phyloP scores from a whole-genome alignment of 2,329 filamentous ascomycete species.

The Cladophialophora yegresii region DNA sequence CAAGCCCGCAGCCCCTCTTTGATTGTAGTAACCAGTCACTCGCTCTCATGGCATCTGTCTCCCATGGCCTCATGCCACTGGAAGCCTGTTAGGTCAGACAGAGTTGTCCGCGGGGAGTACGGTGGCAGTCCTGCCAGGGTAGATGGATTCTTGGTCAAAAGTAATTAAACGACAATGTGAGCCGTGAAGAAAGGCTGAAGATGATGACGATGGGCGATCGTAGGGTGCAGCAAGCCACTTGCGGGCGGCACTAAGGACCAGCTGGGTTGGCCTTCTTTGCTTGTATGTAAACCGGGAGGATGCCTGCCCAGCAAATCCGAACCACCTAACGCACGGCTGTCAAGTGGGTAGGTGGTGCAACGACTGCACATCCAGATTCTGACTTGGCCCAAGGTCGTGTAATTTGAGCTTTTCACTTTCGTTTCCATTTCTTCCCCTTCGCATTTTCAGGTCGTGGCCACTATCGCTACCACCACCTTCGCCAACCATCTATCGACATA shows the following conservation, averaged over 20 bases:
- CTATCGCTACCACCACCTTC: slow-evolving; percentile 13
- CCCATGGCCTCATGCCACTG: not conserved
- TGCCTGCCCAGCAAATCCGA: slow-evolving; percentile 5
- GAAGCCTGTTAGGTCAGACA: not conserved
- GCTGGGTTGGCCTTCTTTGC: not conserved
- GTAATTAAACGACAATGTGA: not conserved
- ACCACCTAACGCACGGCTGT: slow-evolving; percentile 15
- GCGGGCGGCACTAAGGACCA: slow-evolving; percentile 3
- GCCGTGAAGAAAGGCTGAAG: slow-evolving; percentile 5
- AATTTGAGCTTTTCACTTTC: slow-evolving; percentile 18
- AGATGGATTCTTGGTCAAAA: not conserved
- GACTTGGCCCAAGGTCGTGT: slow-evolving; percentile 14
- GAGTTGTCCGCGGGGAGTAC: not conserved
- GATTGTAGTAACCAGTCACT: not conserved
- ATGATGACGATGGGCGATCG: slow-evolving; percentile 13
- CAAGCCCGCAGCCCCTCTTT: slow-evolving; percentile 2
- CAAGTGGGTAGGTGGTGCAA: not conserved
- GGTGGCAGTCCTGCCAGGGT: not conserved
- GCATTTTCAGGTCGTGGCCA: slow-evolving; percentile 8
- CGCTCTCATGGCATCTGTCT: not conserved
- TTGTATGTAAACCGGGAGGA: slow-evolving; percentile 3
- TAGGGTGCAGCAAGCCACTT: slow-evolving; percentile 1
- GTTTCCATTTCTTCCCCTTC: slow-evolving; percentile 16
- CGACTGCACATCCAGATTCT: slow-evolving; percentile 18
- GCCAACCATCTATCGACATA: slow-evolving; percentile 15